Conservation (phyloP, 331 rosid species). For the Telfairia occidentalis region DNA sequence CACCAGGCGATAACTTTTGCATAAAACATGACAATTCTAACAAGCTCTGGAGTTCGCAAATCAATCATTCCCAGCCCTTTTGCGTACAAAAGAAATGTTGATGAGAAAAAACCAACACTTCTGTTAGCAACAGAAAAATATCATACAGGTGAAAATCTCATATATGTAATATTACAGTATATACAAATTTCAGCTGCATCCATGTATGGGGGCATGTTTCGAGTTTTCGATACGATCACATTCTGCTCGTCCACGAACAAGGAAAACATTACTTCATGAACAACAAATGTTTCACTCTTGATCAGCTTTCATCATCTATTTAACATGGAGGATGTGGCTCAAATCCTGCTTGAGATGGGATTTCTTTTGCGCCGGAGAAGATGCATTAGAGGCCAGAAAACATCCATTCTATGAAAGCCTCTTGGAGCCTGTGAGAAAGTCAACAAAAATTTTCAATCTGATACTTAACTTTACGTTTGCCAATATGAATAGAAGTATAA, state of each 20-base stretch:
- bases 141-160: not conserved
- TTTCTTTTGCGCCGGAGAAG: conserved; percentile 55
- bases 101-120: not conserved
- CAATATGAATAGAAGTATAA: not conserved
- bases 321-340: conserved; percentile 6
- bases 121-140: not conserved
- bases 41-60: no score
- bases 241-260: not conserved
- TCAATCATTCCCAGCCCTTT: no score
- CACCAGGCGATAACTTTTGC: no score
- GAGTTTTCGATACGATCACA: not conserved
- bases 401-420: conserved; percentile 82
- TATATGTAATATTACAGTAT: not conserved
- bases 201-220: not conserved
- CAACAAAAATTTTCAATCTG: not conserved
- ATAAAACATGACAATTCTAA: no score
- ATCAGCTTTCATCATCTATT: not conserved
- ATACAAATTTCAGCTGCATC: not conserved
- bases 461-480: not conserved
- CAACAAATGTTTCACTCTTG: not conserved
- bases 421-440: conserved; percentile 38
- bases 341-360: conserved; percentile 26
- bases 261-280: not conserved
- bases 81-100: not conserved
- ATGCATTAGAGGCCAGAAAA: conserved; percentile 75